Base-by-base conservation (phyloP, 2,329 filamentous ascomycete species). In the Apiospora marii region DNA sequence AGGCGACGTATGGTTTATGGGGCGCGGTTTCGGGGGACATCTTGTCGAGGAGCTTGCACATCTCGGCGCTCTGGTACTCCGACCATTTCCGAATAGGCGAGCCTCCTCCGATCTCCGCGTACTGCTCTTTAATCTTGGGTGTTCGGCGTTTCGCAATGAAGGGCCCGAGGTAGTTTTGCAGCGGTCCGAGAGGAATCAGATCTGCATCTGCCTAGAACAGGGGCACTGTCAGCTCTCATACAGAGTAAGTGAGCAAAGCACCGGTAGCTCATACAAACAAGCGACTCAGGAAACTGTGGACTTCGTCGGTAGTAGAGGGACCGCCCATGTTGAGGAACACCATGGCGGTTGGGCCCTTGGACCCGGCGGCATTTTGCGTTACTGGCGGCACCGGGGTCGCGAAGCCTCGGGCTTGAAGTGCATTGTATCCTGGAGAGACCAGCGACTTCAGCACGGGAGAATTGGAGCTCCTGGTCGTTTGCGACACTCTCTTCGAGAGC, bases 291-390 rank as follows among this genome's bases (percentile, higher is more conserved):
- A 98, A 99, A 83, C 92, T 91, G 78, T 92, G 92, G 48, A 99
- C 96, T 85, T 99, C 95, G 76, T 92, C 90, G 5, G 92, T 93
- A 4, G 93, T 98, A 1, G 94, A 93, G 3, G 96, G 96, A 0
- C 96, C 96, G 73, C 96, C 96, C 96, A 99, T 99, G 84, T 99
- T 99, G 85, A 99, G 90, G 80, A 99, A 98, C 19, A 99, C 96
- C 91, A 99, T 98, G 61, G 96, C 96, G 5, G 96, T 99, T 10
- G 95, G 95, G 0, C 96, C 96, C 80, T 94, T 87, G 58, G 88
- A 89, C 16, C 88, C 90, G 0, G 89, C 89, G 8, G 89, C 87
- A 87, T 94, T 88, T 82, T 97, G 94, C 0, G 93, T 95, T 30
- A 96, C 94, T 10, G 94, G 93, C 14, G 93, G 93, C 5, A 90